These are phyloP conservation scores for Pinus albicaulis DNA, from an alignment of 75 land plant species.

Conservation along the genomic window DNA sequence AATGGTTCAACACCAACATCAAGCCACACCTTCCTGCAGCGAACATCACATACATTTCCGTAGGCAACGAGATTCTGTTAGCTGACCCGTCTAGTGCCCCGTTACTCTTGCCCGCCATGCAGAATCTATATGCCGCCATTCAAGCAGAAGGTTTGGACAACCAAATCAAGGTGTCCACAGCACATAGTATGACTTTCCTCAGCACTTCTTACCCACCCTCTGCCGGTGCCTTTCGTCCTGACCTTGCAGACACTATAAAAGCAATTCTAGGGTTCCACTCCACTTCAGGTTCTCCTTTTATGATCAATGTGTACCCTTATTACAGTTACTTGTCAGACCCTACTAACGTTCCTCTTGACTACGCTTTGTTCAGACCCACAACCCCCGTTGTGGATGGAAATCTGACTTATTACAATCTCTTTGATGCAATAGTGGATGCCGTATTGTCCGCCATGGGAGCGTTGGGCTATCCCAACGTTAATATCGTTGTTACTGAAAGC, in stretches of 20 bases:
- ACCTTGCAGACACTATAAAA: background rate
- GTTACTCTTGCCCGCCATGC: slow-evolving; percentile 37
- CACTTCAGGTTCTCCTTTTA: slow-evolving; percentile 14
- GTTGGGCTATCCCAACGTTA: slow-evolving; percentile 9
- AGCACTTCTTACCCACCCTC: slow-evolving; percentile 36
- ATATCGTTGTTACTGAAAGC: slow-evolving; percentile 36
- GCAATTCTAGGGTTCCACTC: slow-evolving; percentile 18
- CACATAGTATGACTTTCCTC: slow-evolving; percentile 10
- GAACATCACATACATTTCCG: slow-evolving; percentile 20
- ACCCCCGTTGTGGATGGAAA: background rate
- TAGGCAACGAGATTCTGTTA: slow-evolving; percentile 43
- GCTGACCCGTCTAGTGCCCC: background rate
- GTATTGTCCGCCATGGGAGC: slow-evolving; percentile 34
- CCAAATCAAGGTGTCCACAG: slow-evolving; percentile 31
- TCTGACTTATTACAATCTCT: slow-evolving; percentile 20
- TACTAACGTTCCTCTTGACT: slow-evolving; percentile 8
- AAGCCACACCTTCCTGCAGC: slow-evolving; percentile 17
- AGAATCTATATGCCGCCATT: slow-evolving; percentile 17
- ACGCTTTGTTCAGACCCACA: slow-evolving; percentile 18
- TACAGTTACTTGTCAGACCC: slow-evolving; percentile 26
- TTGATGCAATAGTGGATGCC: slow-evolving; percentile 48
- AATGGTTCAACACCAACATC: slow-evolving; percentile 53
- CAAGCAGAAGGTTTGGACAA: slow-evolving; percentile 7
- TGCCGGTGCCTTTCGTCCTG: slow-evolving; percentile 19
- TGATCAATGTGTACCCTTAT: slow-evolving; percentile 53